A percentile compares a stretch with the other conserved stretches of the same genome.
Conservation (phyloP, 208 protist genomes). For the Trypanosoma mega region DNA sequence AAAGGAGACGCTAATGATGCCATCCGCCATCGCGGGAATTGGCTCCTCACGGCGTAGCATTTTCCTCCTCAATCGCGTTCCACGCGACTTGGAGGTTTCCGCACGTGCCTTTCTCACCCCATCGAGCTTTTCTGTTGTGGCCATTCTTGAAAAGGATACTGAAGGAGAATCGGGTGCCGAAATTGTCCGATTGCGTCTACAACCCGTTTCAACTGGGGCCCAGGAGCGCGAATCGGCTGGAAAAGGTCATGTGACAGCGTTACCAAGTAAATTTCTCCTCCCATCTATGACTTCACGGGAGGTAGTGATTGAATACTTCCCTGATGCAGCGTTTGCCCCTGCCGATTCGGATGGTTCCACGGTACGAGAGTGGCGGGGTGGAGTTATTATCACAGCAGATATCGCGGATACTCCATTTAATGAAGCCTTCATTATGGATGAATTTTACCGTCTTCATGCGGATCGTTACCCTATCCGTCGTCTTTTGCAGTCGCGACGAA, state of each 20-base stretch:
- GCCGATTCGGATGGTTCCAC: conserved; percentile 11
- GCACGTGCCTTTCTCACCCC: conserved; percentile 64
- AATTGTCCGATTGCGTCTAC: conserved; percentile 61
- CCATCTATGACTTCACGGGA: conserved; percentile 60
- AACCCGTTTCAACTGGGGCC: conserved; percentile 40
- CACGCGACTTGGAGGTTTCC: conserved; percentile 78
- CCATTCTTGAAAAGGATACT: no score
- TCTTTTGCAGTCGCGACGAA: conserved; percentile 13
- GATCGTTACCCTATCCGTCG: conserved; percentile 59
- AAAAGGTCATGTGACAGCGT: conserved; percentile 47
- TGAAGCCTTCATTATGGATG: conserved; percentile 87
- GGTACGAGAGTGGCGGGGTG: conserved; percentile 78
- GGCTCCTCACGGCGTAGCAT: conserved; percentile 67
- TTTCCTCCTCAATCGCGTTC: conserved; percentile 78
- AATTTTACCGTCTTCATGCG: conserved; percentile 82
- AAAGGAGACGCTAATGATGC: conserved; percentile 81
- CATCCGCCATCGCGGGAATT: conserved; percentile 77
- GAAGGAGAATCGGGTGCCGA: conserved; percentile 60
- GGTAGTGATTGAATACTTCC: conserved; percentile 78
- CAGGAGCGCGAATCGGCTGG: conserved; percentile 30
- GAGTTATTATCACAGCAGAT: conserved; percentile 71
- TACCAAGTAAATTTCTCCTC: conserved; percentile 62
- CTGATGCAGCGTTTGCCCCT: conserved; percentile 38
- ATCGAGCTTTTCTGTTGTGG: conserved; percentile 63
- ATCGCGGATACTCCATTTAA: conserved; percentile 76